Evolutionary conservation across 768 basidiomycete species (phyloP), one percentile per base, ranked within the genome.

Genomic region (Coprinopsis cinerea): DNA sequence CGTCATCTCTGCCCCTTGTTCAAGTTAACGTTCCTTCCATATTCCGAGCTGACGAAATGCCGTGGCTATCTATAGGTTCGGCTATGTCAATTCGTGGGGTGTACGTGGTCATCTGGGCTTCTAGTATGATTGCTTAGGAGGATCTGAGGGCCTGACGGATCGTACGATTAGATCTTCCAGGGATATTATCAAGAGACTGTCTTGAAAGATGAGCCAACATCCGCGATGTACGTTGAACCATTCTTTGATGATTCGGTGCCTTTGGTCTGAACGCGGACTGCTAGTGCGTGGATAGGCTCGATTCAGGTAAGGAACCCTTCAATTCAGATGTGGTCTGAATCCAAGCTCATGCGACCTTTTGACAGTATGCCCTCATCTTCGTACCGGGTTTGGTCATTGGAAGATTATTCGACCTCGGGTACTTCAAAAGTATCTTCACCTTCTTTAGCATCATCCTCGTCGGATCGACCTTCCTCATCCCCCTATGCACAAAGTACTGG

Each of bases 221-320:
- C 86, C 10, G 72, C 62, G n/a, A 87, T 87, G 84, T 84, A 59
- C 53, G 75, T 64, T 14, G 1, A 13, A 15, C 20, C 39, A 17
- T 18, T 43, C 24, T 24, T 20, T 36, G 13, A 4, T 54, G 18
- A 6, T n/a, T 13, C 23, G 46, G 17, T 13, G 25, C 27, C 35
- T 48, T 32, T 20, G 18, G 15, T 13, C 42, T 43, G 37, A 40
- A 11, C 18, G 22, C 5, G 2, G 15, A 43, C 15, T 15, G 48
- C n/a, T 51, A 87, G 85, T 34, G 78, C 85, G 36, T 89, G 85
- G 86, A 88, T 89, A 32, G 86, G 87, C 4, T 88, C 87, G 1
- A 66, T 82, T 24, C 85, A 87, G 67, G 85, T 80, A 53, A 18
- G 51, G 9, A 7, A 13, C 25, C 11, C 34, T 13, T 37, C 20